Percentiles rank a stretch among this genome's conserved stretches.
These are phyloP conservation scores for Skeletonema marinoi DNA, from an alignment of 108 stramenopile species.

Conservation along the genomic window DNA sequence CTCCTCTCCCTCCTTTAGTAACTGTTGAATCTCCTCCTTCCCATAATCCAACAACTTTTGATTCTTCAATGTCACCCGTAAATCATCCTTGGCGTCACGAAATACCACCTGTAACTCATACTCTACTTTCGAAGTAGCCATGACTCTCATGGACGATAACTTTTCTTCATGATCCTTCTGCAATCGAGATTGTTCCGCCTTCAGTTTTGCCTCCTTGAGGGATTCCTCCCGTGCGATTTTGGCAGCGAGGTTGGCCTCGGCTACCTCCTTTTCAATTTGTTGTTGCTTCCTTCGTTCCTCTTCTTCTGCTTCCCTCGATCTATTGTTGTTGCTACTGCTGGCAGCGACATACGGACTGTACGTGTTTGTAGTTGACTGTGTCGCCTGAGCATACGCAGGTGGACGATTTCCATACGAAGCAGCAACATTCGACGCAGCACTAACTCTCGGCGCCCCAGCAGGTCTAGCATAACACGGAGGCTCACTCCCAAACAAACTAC, in stretches of 20 bases:
- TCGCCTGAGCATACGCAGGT: conserved; percentile 4
- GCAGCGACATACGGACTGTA: neutral
- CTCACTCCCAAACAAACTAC: conserved; percentile 88
- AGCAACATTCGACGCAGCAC: neutral
- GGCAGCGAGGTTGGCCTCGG: conserved; percentile 57
- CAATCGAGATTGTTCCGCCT: conserved; percentile 11
- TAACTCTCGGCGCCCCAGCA: conserved; percentile 1
- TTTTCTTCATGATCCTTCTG: conserved; percentile 40
- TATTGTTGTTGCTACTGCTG: conserved; percentile 1
- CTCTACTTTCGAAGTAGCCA: conserved; percentile 53
- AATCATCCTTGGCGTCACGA: conserved; percentile 31
- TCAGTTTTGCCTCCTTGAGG: conserved; percentile 24
- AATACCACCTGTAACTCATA: conserved; percentile 30
- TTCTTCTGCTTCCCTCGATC: neutral
- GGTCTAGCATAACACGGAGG: conserved; percentile 92
- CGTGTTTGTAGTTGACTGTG: neutral
- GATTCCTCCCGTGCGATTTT: conserved; percentile 43
- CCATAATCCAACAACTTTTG: conserved; percentile 46
- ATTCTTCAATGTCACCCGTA: conserved; percentile 58
- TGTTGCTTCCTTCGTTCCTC: neutral
- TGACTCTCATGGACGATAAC: conserved; percentile 37
- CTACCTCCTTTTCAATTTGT: conserved; percentile 52
- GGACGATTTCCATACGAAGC: neutral
- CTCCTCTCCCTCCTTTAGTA: conserved; percentile 32
- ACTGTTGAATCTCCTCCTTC: conserved; percentile 46